Evolutionary conservation across 495 filamentous ascomycete species (phyloP), one percentile per base, ranked within the genome.

Genomic region (Penicillium desertorum): DNA sequence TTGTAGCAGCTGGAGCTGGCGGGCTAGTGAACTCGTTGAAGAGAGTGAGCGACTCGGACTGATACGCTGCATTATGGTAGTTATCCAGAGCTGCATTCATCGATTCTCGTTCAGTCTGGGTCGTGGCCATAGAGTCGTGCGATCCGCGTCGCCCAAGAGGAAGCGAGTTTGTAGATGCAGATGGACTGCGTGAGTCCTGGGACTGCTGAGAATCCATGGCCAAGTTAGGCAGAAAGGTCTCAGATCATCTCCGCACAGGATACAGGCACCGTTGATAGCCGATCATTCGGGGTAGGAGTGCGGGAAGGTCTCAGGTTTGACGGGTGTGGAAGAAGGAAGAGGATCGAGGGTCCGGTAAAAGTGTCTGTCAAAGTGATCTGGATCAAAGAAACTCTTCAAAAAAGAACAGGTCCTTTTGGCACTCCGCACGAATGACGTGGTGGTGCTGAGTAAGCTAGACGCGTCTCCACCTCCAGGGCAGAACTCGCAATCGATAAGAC

Each of bases 21-120:
- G 79, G 80, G 44, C 70, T 74, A 0, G 79, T 79, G 55, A 94
- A 90, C 47, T 95, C 91, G 71, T 92, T 92, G 74, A 97, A 97
- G 19, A 89, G 91, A 10, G 91, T 96, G 12, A 96, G 76, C 34
- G 82, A 79, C 32, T 87, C 87, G 12, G 89, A 88, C 59, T 89
- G 88, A 61, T 87, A 92, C 6, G 92, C 90, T 20, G 87, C 79
- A 16, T 74, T 89, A 72, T 97, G 92, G 34, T 96, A 96, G 51
- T 89, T 84, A 70, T 94, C 89, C 34, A 97, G 82, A 14, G 87
- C 79, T 53, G 89, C 81, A 19, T 88, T 81, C 19, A 91, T 79
- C 16, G 83, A 83, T 51, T 89, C 87, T 65, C 81, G 86, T 67
- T 92, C 88, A 52, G 86, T 71, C 22, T 79, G 78, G 6, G 83